Base-by-base conservation (phyloP, 176 grass and related monocot species). In the Elymus sibiricus region DNA sequence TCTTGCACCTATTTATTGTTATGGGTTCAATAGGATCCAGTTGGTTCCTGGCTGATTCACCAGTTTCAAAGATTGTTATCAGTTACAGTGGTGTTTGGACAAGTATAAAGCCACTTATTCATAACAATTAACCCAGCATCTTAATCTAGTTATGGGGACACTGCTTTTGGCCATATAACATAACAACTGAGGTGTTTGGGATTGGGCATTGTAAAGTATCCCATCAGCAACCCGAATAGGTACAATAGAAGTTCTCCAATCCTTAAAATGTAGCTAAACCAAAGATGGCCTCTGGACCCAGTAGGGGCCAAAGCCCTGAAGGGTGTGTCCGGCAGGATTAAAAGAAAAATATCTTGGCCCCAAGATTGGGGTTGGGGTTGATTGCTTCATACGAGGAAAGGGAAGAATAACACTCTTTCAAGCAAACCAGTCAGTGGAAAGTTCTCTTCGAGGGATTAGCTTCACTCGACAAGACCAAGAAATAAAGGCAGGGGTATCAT, bases 111-210 rank as follows among this genome's bases (percentile, higher is more conserved):
- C 24, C 70, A 74, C 46, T 24, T 13, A 74, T 46, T 38, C 15
- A 24, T 11, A 11, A 60, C 9, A 71, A 69, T 19, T 74, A 43
- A 64, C 6, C 17, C 26, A 68, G 43, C 34, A 44, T 58, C 64
- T 44, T 88, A 70, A 14, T 68, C 21, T 81, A 46, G 78, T 47
- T 80, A 35, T 37, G 49, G 17, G 19, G 66, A 81, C 42, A 31
- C 64, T 68, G 62, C 2, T 15, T 66, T 66, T 22, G 26, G 27
- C 25, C 62, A 66, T 64, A 80, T 47, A 47, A 46, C 24, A 74
- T 15, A 53, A 73, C 39, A 63, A 86, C 7, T 39, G 38, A 7
- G 29, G 25, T 78, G 46, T 14, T 86, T 22, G 19, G 77, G 51
- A 27, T 37, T 79, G n/a, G 42, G n/a, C 42, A 64, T 34, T 24